Percentiles rank a stretch among this genome's conserved stretches.
Evolutionary conservation across 345 rosid species (phyloP).

Genomic region (Eucalyptus lansdowneana): DNA sequence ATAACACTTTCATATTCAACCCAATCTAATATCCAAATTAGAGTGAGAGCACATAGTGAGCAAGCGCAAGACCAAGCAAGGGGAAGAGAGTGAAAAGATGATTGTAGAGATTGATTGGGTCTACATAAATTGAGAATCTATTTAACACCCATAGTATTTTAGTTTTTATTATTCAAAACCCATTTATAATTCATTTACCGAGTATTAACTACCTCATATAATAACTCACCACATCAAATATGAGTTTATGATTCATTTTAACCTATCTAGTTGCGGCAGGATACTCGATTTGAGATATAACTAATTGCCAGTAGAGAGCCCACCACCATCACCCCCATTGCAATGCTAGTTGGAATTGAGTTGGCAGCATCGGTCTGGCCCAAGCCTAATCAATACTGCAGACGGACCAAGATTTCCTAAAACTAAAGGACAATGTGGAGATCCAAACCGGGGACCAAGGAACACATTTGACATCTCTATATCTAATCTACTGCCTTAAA

Average conservation of each 20-base stretch:
- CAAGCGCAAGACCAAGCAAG: neutral
- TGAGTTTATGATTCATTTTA: no score
- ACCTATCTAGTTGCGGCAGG: fast-evolving
- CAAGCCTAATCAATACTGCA: neutral
- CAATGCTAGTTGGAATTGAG: neutral
- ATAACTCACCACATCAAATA: neutral
- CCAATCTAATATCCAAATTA: neutral
- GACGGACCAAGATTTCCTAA: neutral
- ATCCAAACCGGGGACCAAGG: neutral
- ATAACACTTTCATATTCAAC: neutral
- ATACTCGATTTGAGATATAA: neutral
- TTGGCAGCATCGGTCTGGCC: neutral
- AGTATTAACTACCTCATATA: no score
- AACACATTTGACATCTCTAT: neutral
- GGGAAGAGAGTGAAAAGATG: neutral
- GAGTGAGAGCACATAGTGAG: fast-evolving
- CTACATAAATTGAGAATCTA: neutral
- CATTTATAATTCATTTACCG: no score
- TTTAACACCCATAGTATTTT: neutral
- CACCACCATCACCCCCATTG: neutral
- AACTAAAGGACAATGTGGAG: neutral
- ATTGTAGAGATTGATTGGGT: no score
- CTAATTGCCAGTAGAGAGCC: neutral
- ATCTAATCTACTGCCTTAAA: neutral
- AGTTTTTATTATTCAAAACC: neutral